Conservation (phyloP, 371 early-diverging fungal species). For the Caulochytrium protostelioides region DNA sequence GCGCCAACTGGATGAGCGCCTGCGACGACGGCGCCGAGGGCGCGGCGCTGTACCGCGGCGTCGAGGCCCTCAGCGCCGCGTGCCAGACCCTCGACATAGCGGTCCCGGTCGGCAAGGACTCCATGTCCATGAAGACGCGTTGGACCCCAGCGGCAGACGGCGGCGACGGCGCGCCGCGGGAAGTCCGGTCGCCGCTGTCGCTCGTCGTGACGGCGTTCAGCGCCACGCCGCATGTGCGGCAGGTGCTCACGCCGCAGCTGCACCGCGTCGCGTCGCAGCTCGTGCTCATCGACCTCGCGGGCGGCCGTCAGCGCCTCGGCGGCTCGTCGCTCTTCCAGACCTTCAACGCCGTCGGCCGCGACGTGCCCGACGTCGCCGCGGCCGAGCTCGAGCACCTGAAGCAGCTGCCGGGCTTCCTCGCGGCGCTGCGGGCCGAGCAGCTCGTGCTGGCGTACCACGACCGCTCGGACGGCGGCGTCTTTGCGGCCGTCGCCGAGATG, state of each 20-base stretch:
- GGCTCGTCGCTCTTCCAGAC: conserved; percentile 85
- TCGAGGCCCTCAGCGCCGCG: conserved; percentile 75
- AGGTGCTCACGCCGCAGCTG: conserved; percentile 72
- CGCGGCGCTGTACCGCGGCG: conserved; percentile 73
- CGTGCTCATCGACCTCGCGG: conserved; percentile 60
- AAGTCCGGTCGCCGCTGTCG: conserved; percentile 69
- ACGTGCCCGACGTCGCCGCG: conserved; percentile 70
- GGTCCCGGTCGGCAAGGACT: conserved; percentile 95
- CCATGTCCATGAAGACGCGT: conserved; percentile 92
- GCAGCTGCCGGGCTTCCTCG: conserved; percentile 64
- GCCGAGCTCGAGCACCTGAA: no score
- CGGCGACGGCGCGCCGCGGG: conserved; percentile 13
- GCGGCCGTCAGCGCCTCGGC: conserved; percentile 66
- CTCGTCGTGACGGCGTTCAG: conserved; percentile 80
- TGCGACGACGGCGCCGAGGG: conserved; percentile 80
- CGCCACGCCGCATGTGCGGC: conserved; percentile 55
- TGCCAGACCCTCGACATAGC: conserved; percentile 78
- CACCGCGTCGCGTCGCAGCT: conserved; percentile 28
- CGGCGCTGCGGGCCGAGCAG: conserved; percentile 35
- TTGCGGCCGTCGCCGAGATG: conserved; percentile 78
- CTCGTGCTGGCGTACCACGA: conserved; percentile 84
- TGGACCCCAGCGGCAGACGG: conserved; percentile 46
- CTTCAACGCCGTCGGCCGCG: conserved; percentile 56
- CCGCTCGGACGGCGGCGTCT: conserved; percentile 87
- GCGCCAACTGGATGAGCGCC: conserved; percentile 96